These are phyloP conservation scores for Apiospora pterosperma DNA, from an alignment of 2,329 filamentous ascomycete genomes.

Conservation along the genomic window DNA sequence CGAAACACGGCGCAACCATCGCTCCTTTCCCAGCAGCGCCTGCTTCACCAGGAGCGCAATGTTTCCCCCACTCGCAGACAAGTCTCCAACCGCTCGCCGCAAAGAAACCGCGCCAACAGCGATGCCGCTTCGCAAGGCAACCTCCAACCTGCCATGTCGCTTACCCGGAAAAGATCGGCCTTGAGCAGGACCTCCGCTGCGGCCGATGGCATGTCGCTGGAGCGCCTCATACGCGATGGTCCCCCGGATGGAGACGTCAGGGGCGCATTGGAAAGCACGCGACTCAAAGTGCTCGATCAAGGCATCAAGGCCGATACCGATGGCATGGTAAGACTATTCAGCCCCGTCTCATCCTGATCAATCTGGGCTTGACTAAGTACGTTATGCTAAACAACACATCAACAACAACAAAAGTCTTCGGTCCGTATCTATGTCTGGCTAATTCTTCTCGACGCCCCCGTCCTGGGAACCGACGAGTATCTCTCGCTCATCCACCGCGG, in stretches of 20 bases:
- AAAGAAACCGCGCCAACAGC: constrained; percentile 68
- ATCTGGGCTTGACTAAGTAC: not conserved
- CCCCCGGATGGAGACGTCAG: constrained; percentile 68
- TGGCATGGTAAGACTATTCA: constrained; percentile 63
- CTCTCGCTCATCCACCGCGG: constrained; percentile 88
- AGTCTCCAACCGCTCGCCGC: constrained; percentile 40
- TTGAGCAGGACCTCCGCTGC: constrained; percentile 43
- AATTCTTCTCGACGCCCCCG: constrained; percentile 82
- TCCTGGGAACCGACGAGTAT: constrained; percentile 83
- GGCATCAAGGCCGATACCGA: constrained; percentile 75
- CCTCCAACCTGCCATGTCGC: constrained; percentile 32
- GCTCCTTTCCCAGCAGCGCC: constrained; percentile 62
- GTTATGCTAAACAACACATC: not conserved
- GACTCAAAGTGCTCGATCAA: constrained; percentile 71
- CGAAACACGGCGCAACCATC: constrained; percentile 42
- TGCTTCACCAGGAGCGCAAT: constrained; percentile 31
- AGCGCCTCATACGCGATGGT: constrained; percentile 76
- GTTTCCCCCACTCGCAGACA: constrained; percentile 34
- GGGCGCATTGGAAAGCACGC: constrained; percentile 65
- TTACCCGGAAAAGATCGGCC: constrained; percentile 36
- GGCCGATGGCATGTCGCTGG: constrained; percentile 61
- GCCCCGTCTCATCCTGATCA: not conserved
- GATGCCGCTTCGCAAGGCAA: constrained; percentile 52
- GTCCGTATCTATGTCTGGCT: constrained; percentile 95
- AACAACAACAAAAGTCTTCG: constrained; percentile 61